A percentile compares a stretch with the other conserved stretches of the same genome.
These are phyloP conservation scores for Ophiocordyceps camponoti-rufipedis DNA, from an alignment of 2,329 filamentous ascomycete genomes.

Conservation along the genomic window DNA sequence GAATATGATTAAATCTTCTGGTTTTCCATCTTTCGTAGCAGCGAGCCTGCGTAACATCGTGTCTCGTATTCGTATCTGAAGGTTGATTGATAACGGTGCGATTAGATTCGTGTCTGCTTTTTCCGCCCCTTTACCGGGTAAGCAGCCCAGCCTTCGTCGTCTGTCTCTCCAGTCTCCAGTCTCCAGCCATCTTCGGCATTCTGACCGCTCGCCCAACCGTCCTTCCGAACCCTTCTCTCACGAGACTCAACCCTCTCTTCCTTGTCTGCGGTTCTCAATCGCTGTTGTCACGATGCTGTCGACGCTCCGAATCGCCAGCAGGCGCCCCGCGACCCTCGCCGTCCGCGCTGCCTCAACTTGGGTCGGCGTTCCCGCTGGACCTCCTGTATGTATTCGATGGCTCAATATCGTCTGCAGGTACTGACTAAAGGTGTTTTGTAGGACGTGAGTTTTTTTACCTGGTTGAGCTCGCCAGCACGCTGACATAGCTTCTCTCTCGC, in stretches of 20 bases:
- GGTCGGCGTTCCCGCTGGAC: slow-evolving; percentile 81
- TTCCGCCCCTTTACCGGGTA: background rate
- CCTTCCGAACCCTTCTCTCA: no score
- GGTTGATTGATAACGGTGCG: background rate
- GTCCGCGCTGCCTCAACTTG: slow-evolving; percentile 58
- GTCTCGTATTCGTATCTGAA: background rate
- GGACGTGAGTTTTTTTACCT: slow-evolving; percentile 5
- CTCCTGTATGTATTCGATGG: slow-evolving; percentile 52
- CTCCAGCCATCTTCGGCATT: background rate
- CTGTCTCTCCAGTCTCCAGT: background rate
- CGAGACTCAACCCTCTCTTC: background rate
- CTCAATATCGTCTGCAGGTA: background rate
- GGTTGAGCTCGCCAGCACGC: background rate
- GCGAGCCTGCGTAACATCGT: background rate
- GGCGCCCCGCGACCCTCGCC: slow-evolving; percentile 20
- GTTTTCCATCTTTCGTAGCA: no score
- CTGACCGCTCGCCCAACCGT: background rate
- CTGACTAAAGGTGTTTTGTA: slow-evolving; percentile 1
- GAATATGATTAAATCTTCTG: no score
- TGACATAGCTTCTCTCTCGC: background rate
- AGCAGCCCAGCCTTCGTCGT: background rate
- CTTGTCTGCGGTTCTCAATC: background rate
- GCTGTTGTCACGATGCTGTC: slow-evolving; percentile 27
- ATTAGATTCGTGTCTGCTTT: background rate
- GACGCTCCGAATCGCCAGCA: slow-evolving; percentile 32